Evolutionary conservation across 2,329 filamentous ascomycete genomes (phyloP).

Genomic region (Scedosporium minutisporum): DNA sequence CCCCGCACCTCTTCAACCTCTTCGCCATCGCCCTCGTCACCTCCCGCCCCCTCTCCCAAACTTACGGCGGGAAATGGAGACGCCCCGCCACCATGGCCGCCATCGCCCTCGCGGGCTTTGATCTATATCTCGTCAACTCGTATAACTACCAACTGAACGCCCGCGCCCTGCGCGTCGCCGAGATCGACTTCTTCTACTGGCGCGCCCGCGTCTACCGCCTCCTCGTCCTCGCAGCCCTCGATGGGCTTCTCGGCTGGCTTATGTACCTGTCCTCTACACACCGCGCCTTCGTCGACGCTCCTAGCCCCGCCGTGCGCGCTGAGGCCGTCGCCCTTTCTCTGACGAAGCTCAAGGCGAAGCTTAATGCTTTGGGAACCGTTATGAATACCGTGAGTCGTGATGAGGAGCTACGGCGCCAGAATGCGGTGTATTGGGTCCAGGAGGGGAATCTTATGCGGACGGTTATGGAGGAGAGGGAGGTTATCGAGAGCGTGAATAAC

Average conservation of each 20-base stretch:
- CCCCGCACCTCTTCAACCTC: conserved; percentile 75
- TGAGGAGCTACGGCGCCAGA: conserved; percentile 53
- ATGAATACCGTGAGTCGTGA: conserved; percentile 74
- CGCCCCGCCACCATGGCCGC: conserved; percentile 56
- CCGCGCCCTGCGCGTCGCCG: conserved; percentile 47
- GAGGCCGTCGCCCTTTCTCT: conserved; percentile 48
- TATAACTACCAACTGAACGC: conserved; percentile 60
- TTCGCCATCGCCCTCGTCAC: conserved; percentile 63
- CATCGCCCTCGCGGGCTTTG: conserved; percentile 47
- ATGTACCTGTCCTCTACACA: conserved; percentile 74
- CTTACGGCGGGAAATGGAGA: conserved; percentile 59
- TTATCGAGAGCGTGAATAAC: conserved; percentile 60
- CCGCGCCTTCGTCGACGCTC: conserved; percentile 59
- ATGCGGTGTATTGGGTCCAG: conserved; percentile 69
- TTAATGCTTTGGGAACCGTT: conserved; percentile 65
- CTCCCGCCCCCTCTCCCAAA: conserved; percentile 54
- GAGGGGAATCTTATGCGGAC: conserved; percentile 64
- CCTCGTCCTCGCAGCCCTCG: conserved; percentile 52
- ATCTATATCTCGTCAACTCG: conserved; percentile 54
- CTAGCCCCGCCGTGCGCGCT: conserved; percentile 55
- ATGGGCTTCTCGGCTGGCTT: conserved; percentile 52
- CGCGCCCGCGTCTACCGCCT: conserved; percentile 52
- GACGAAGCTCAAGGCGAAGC: conserved; percentile 50
- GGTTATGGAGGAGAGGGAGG: conserved; percentile 70
- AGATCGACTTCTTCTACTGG: conserved; percentile 68